Evolutionary conservation across 257 asterid genomes (phyloP).

Genomic region (Primulina tabacum): DNA sequence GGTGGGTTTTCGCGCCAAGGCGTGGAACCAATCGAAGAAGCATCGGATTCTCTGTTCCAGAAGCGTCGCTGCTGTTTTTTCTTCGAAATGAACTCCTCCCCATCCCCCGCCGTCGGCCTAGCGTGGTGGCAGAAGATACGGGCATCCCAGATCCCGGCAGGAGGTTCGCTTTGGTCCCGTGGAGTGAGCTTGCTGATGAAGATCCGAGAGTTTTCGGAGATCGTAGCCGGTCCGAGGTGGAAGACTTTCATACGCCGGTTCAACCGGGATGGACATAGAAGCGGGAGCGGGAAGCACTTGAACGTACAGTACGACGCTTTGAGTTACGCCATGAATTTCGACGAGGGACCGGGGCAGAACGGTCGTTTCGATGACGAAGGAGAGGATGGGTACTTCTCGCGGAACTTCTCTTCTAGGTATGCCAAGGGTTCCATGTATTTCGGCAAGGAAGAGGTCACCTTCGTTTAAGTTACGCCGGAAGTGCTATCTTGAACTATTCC

Average conservation of each 20-base stretch:
- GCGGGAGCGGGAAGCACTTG: constrained; percentile 34
- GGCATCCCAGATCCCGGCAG: constrained; percentile 13
- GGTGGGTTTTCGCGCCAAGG: constrained; percentile 36
- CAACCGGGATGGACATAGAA: constrained; percentile 45
- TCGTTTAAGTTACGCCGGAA: constrained; percentile 28
- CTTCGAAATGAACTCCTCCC: constrained; percentile 30
- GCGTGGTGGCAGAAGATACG: constrained; percentile 59
- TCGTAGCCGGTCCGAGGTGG: constrained; percentile 85
- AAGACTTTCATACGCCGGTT: constrained; percentile 80
- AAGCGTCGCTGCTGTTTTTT: constrained; percentile 51
- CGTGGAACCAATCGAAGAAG: constrained; percentile 32
- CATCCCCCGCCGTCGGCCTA: constrained; percentile 27
- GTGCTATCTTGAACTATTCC: constrained; percentile 10
- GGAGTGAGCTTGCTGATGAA: constrained; percentile 57
- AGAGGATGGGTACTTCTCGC: constrained; percentile 43
- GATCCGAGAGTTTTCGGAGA: constrained; percentile 86
- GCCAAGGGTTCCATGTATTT: constrained; percentile 67
- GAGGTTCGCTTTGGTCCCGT: constrained; percentile 44
- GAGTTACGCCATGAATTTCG: constrained; percentile 80
- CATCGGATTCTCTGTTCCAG: constrained; percentile 34
- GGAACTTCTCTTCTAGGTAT: constrained; percentile 73
- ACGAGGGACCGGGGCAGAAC: constrained; percentile 61
- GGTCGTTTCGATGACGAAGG: constrained; percentile 42
- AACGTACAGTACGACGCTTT: constrained; percentile 68
- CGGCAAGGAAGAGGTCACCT: constrained; percentile 53